Evolutionary conservation across 495 filamentous ascomycete genomes (phyloP), one percentile per base, ranked within the genome.

Genomic region (Clavariopsis aquatica): DNA sequence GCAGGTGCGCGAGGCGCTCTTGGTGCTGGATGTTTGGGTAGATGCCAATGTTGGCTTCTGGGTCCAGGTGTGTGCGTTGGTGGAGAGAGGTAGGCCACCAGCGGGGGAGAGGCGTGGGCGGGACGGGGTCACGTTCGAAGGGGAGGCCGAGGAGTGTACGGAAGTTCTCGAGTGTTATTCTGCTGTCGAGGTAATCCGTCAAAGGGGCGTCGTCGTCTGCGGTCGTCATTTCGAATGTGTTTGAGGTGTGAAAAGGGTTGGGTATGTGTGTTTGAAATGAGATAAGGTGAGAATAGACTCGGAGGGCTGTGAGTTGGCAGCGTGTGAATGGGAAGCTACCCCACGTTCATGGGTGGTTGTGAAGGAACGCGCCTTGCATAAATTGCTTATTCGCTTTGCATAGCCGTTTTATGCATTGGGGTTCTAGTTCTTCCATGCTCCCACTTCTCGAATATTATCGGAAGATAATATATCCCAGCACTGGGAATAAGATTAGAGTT

Each of bases 121-220:
- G 60, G 34, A 52, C 1, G 6, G 54, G 60, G 19, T 17, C 15
- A 22, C 54, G 60, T 7, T 53, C 46, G 23, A 24, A 19, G 26
- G 65, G 65, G 24, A 69, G 65, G 26, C 65, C 60, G 22, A 69
- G 60, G 28, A 69, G 60, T 15, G 60, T 69, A 23, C 65, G 65
- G 65, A 54, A 69, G 54, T 59, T 58, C 8, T 64, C 60, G 47
- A 69, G 65, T 8, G 65, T 52, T 2, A 69, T 63, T n/a, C 27
- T 45, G 28, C 54, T 57, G 55, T 53, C 28, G 54, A 64, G 65
- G 65, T 64, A 64, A 36, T 29, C 36, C 17, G 53, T 41, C n/a
- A 34, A 56, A 20, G 53, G 38, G 38, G 8, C 38, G 47, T 51
- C 9, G 6, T 51, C 26, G 47, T 24, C 20, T 6, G 6, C 8